Evolutionary conservation across 2,329 filamentous ascomycete species (phyloP), one percentile per base, ranked within the genome.

Genomic region (Exophiala bonariae): DNA sequence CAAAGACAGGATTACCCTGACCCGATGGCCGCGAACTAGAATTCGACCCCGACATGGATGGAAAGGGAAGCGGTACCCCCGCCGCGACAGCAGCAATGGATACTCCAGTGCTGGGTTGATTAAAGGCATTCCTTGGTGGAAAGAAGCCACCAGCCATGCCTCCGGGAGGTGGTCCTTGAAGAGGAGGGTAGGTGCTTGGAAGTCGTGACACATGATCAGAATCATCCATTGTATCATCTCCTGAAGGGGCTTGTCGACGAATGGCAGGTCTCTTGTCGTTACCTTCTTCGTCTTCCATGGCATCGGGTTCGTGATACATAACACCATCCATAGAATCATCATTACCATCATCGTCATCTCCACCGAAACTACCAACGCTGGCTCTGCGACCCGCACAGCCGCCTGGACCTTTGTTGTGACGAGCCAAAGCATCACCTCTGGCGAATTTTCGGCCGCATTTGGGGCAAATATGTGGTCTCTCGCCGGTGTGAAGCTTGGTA

Each of bases 361-460:
- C 87, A 20, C 82, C 86, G 66, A 90, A 95, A 64, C 85, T 85
- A 34, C 86, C 85, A 78, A 90, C 85, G 61, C 91, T 96, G 31
- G 89, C 85, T 56, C 93, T 80, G 47, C 93, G 83, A 47, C 93
- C 93, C 10, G 95, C 93, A 70, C 93, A 99, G 38, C 93, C 93
- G 44, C 93, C 93, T 44, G 91, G 87, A 26, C 93, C 93, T 69
- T 97, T 97, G 65, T 89, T 95, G 66, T 99, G 93, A 50, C 93
- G 83, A 35, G 93, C 93, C 44, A 99, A 73, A 19, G 93, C 93
- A 75, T 99, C 93, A 10, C 93, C 93, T 56, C 93, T 85, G 35
- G 93, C 93, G 70, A 99, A 99, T 58, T 91, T 89, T 52, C 93
- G 83, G 57, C 95, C 89, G 66, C 93, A 99, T 66, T 95, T 96